These are phyloP conservation scores for Candida maesae DNA, from an alignment of 805 yeast species.

Conservation along the genomic window DNA sequence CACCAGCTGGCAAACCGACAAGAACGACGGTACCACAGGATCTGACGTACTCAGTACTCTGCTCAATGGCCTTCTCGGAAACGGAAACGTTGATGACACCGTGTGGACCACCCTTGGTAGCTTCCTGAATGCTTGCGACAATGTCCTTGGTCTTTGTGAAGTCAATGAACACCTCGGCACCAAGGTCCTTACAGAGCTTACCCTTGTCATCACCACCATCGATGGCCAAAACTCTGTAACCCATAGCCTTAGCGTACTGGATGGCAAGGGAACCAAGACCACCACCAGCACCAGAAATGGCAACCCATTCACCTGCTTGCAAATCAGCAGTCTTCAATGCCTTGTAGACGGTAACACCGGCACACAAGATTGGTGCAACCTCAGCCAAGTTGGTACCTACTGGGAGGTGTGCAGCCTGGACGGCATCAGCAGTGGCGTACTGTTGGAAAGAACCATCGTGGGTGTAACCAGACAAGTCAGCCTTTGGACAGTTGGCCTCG, in stretches of 20 bases:
- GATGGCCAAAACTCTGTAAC: conserved; percentile 64
- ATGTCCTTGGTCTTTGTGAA: conserved; percentile 49
- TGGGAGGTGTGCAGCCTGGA: conserved; percentile 59
- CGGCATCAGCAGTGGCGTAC: conserved; percentile 62
- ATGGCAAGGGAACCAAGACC: conserved; percentile 75
- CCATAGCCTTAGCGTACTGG: conserved; percentile 76
- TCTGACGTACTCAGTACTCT: conserved; percentile 50
- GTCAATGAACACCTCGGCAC: conserved; percentile 63
- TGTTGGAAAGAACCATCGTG: conserved; percentile 50
- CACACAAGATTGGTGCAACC: conserved; percentile 59
- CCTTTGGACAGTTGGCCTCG: conserved; percentile 65
- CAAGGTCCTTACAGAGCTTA: conserved; percentile 46
- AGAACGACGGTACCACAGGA: conserved; percentile 57
- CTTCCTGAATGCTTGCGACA: conserved; percentile 40
- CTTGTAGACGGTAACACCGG: conserved; percentile 50
- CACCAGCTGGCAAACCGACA: conserved; percentile 58
- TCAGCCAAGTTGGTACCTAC: conserved; percentile 49
- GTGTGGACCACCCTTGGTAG: conserved; percentile 63
- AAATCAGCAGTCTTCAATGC: conserved; percentile 58
- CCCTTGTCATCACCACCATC: conserved; percentile 74
- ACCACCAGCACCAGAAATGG: conserved; percentile 78
- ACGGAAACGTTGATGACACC: conserved; percentile 58
- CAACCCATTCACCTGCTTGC: conserved; percentile 68
- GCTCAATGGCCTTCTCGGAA: conserved; percentile 48
- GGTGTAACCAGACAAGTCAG: conserved; percentile 71